Conservation (phyloP, 805 yeast genomes). For the Maudiozyma saulgeensis region DNA sequence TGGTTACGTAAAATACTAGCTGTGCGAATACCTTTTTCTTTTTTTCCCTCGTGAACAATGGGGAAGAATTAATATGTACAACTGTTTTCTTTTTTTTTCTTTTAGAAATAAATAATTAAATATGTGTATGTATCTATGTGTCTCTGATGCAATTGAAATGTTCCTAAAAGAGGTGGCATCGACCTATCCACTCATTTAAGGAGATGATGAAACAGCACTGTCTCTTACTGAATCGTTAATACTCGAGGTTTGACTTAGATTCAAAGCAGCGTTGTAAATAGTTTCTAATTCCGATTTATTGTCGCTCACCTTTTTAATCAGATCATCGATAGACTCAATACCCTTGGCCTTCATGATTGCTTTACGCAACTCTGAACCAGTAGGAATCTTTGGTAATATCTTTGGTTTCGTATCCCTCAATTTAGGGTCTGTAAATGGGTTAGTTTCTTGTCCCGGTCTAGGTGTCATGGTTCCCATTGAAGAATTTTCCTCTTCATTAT, state of each 20-base stretch:
- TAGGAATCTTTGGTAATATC: constrained; percentile 32
- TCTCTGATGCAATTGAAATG: no score
- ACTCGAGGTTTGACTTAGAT: neutral
- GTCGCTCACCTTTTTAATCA: constrained; percentile 54
- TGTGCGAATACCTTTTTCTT: no score
- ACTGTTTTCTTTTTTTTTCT: no score
- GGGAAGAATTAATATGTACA: no score
- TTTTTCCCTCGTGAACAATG: no score
- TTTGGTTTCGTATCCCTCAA: constrained; percentile 5
- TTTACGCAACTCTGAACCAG: constrained; percentile 40
- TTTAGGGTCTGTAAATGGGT: neutral
- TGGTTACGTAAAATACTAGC: no score
- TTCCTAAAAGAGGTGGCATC: no score
- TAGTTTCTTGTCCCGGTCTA: neutral
- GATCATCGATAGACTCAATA: constrained; percentile 55
- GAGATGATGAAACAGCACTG: no score
- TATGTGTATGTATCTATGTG: no score
- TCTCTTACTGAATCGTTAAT: neutral
- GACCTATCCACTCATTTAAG: no score
- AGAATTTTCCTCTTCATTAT: neutral
- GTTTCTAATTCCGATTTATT: constrained; percentile 43
- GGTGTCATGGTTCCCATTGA: neutral
- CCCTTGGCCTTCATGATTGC: constrained; percentile 68
- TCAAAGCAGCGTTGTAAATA: constrained; percentile 30
- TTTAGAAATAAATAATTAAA: no score